Evolutionary conservation across 441 rosid species (phyloP), one percentile per base, ranked within the genome.

Genomic region (Brassica balearica): DNA sequence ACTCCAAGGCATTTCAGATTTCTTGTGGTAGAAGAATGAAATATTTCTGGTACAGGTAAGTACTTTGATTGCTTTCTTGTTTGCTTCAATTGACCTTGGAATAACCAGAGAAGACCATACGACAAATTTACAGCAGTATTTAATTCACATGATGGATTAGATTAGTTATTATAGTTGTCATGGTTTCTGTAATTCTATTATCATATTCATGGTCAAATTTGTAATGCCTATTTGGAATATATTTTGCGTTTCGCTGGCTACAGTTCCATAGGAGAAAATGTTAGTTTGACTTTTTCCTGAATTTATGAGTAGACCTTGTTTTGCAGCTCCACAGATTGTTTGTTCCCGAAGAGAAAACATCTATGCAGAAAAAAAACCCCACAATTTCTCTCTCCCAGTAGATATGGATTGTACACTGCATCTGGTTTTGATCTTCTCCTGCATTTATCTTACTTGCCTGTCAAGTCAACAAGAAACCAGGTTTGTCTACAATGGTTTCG

Each of bases 401-500:
- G 10, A 25, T 25, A 71, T 60, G 75, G 23, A 55, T 23, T 41
- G 23, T 12, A 41, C 15, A 60, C 53, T 72, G 58, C 36, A 9
- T 60, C 14, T 71, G 10, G 53, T 43, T 59, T 60, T 60, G 9
- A 12, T 41, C 48, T 55, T 66, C 53, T 72, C 23, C 1, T 60
- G 11, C 17, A 11, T 78, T 17, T 69, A 58, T 22, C 14, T 74
- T n/a, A 36, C 69, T 51, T 65, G 11, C 15, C 2, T 67, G 4
- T 77, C 75, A 20, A 65, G 82, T 65, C 81, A 78, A 72, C 77
- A 74, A 19, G 19, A 56, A 32, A 72, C 59, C 25, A 62, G 80
- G 6, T 86, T 88, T 73, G 55, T 73, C 68, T 88, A 69, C 80
- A 68, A 81, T 48, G 89, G 85, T 56, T 87, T 86, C 69, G 8